Evolutionary conservation across 208 protist species (phyloP).

Genomic region (Vickermania spadyakhi): DNA sequence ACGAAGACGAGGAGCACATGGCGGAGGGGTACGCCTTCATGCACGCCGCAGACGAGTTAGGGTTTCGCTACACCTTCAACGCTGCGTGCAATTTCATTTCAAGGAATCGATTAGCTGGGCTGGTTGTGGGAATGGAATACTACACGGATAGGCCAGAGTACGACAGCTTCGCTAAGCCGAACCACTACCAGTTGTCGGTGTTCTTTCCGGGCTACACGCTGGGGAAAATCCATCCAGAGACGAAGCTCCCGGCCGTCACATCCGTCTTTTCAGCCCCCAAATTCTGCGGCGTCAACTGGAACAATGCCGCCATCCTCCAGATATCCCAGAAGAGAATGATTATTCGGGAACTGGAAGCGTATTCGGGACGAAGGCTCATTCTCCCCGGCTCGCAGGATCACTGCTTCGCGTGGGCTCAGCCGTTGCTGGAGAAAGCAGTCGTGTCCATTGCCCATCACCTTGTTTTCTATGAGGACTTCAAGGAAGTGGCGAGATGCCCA

Average conservation of each 20-base stretch:
- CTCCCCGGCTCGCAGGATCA: slow-evolving; percentile 60
- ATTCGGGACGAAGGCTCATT: slow-evolving; percentile 34
- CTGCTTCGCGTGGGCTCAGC: slow-evolving; percentile 63
- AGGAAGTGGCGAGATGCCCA: background rate
- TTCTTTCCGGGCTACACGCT: slow-evolving; percentile 75
- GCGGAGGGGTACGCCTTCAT: slow-evolving; percentile 46
- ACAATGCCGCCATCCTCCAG: slow-evolving; percentile 45
- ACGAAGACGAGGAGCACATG: slow-evolving; percentile 72
- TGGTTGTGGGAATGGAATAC: slow-evolving; percentile 78
- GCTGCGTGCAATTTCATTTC: slow-evolving; percentile 72
- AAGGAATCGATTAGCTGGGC: slow-evolving; percentile 43
- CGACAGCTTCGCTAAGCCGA: slow-evolving; percentile 52
- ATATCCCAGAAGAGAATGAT: slow-evolving; percentile 26
- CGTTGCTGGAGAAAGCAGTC: slow-evolving; percentile 46
- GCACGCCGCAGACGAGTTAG: slow-evolving; percentile 24
- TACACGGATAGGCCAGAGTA: slow-evolving; percentile 55
- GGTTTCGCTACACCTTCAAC: slow-evolving; percentile 70
- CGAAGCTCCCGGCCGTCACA: slow-evolving; percentile 41
- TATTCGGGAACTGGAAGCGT: slow-evolving; percentile 43
- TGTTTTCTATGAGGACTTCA: slow-evolving; percentile 22
- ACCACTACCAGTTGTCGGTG: slow-evolving; percentile 69
- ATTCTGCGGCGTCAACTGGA: slow-evolving; percentile 78
- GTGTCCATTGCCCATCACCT: slow-evolving; percentile 36
- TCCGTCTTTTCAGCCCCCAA: slow-evolving; percentile 69
- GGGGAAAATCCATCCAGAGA: slow-evolving; percentile 43